phyloP scores from a whole-genome alignment of 176 grass and related monocot species.

The Carex parvula region DNA sequence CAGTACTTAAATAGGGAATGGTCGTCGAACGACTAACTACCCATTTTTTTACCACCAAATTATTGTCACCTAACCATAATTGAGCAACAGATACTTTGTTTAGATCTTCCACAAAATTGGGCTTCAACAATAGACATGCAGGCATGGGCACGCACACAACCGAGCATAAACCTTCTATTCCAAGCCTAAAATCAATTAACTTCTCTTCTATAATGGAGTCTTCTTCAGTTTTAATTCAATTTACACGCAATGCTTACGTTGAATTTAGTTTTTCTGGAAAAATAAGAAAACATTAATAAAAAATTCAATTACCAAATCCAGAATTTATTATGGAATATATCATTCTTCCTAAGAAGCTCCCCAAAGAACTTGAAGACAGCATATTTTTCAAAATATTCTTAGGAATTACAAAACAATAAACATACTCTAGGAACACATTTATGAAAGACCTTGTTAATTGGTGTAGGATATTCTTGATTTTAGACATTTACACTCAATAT shows the following conservation, averaged over 20 bases:
- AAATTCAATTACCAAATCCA: not conserved
- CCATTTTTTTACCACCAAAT: too few relatives aligned
- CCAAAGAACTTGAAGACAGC: not conserved
- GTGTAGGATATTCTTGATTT: not conserved
- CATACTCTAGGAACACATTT: not conserved
- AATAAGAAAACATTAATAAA: not conserved
- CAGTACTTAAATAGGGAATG: too few relatives aligned
- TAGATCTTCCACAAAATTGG: too few relatives aligned
- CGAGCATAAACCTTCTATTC: not conserved
- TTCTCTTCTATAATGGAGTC: not conserved
- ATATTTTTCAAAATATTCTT: not conserved
- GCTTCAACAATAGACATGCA: too few relatives aligned
- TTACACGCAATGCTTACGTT: not conserved
- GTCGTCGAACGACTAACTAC: too few relatives aligned
- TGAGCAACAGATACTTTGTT: too few relatives aligned
- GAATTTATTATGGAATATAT: not conserved
- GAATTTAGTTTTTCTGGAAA: not conserved
- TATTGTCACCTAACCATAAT: too few relatives aligned
- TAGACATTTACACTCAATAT: not conserved
- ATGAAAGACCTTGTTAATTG: not conserved
- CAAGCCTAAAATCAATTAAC: not conserved
- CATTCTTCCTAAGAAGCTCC: not conserved
- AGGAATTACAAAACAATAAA: not conserved
- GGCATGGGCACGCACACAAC: too few relatives aligned
- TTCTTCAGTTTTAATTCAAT: not conserved